Evolutionary conservation across 1,139 yeast species (phyloP).

Genomic region (Sugiyamaella castrensis): DNA sequence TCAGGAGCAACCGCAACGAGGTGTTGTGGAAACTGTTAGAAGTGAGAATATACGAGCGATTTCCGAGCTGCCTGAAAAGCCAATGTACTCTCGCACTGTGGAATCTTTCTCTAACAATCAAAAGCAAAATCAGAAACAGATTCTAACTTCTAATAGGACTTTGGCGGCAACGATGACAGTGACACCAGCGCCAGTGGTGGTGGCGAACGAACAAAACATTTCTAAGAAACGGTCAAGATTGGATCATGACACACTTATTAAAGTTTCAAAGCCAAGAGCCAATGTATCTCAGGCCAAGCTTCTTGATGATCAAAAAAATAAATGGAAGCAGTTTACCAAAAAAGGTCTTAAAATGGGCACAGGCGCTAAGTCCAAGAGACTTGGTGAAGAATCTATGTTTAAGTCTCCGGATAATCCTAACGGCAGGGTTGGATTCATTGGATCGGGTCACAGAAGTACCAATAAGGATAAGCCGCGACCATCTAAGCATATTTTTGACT

Average conservation of each 20-base stretch:
- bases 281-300: slow-evolving; percentile 27
- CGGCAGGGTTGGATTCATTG: slow-evolving; percentile 32
- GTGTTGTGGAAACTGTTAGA: slow-evolving; percentile 31
- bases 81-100: too few species aligned
- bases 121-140: too few species aligned
- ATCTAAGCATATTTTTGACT: slow-evolving; percentile 16
- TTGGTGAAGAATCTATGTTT: slow-evolving; percentile 29
- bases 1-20: slow-evolving; percentile 20
- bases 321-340: slow-evolving; percentile 38
- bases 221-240: too few species aligned
- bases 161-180: too few species aligned
- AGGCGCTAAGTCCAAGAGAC: slow-evolving; percentile 22
- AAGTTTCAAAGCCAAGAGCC: neutral
- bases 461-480: slow-evolving; percentile 1
- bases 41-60: slow-evolving; percentile 21
- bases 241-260: too few species aligned
- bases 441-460: slow-evolving; percentile 13
- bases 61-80: neutral
- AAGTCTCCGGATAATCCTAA: slow-evolving; percentile 28
- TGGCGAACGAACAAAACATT: too few species aligned
- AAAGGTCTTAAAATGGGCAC: slow-evolving; percentile 29
- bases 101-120: too few species aligned
- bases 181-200: too few species aligned
- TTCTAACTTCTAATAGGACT: too few species aligned
- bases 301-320: slow-evolving; percentile 31